Conservation (phyloP, 805 yeast species). For the Candida mattraensis region DNA sequence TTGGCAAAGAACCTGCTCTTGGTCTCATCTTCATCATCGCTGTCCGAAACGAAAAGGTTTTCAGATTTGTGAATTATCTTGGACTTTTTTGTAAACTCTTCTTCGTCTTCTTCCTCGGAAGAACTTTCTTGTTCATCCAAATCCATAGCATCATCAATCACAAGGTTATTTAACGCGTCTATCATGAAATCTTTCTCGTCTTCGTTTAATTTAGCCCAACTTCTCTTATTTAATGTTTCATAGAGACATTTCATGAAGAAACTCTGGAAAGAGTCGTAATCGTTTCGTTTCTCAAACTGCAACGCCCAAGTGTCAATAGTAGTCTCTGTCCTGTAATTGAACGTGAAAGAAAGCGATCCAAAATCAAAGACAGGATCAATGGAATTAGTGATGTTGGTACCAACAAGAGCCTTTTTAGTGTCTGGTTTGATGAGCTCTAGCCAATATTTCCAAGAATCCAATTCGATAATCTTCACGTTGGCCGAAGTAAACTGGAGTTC, state of each 20-base stretch:
- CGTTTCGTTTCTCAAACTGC: conserved; percentile 44
- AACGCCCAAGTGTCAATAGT: conserved; percentile 61
- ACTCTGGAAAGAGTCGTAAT: conserved; percentile 52
- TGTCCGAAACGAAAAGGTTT: conserved; percentile 16
- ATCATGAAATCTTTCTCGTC: conserved; percentile 56
- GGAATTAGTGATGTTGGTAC: conserved; percentile 43
- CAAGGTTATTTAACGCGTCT: conserved; percentile 49
- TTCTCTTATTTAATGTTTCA: conserved; percentile 54
- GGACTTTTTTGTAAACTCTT: conserved; percentile 20
- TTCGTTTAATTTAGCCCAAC: conserved; percentile 45
- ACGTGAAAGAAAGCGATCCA: conserved; percentile 57
- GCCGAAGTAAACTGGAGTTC: conserved; percentile 38
- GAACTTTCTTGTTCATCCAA: conserved; percentile 25
- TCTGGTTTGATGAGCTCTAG: conserved; percentile 41
- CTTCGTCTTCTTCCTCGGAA: conserved; percentile 36
- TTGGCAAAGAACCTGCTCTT: conserved; percentile 24
- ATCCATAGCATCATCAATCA: conserved; percentile 35
- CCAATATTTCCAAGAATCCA: conserved; percentile 53
- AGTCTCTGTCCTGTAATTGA: conserved; percentile 50
- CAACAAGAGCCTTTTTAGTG: conserved; percentile 33
- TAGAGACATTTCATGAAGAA: conserved; percentile 54
- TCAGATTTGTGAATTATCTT: conserved; percentile 2
- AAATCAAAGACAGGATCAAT: conserved; percentile 69
- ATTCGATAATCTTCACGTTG: conserved; percentile 41
- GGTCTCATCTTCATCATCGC: conserved; percentile 19